Percentiles rank a stretch among this genome's conserved stretches.
Evolutionary conservation across 1,284 basidiomycete genomes (phyloP).

Genomic region (Porogramme epimiltina): DNA sequence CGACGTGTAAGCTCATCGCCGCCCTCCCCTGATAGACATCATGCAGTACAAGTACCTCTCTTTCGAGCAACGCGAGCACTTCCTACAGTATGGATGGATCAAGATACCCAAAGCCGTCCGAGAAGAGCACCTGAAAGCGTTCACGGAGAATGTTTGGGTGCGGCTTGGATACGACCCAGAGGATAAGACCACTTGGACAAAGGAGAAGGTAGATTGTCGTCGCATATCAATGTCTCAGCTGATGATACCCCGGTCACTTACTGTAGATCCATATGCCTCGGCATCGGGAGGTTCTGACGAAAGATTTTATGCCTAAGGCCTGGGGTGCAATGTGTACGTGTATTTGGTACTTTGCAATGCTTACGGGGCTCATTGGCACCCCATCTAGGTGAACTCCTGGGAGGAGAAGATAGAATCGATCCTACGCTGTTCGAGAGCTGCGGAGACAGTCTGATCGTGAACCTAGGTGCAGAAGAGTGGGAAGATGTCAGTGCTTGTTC

Average conservation of each 20-base stretch:
- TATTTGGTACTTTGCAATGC: too few species aligned
- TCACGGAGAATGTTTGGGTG: conserved; percentile 37
- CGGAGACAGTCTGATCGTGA: conserved; percentile 38
- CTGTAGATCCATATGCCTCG: conserved; percentile 37
- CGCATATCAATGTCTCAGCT: too few species aligned
- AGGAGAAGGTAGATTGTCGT: conserved; percentile 29
- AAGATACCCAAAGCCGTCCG: conserved; percentile 34
- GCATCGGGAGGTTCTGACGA: conserved; percentile 34
- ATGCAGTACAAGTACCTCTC: conserved; percentile 29
- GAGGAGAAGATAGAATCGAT: conserved; percentile 38
- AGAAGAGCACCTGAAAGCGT: conserved; percentile 30
- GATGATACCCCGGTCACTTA: not conserved
- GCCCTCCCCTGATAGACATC: conserved; percentile 18
- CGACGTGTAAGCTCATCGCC: too few species aligned
- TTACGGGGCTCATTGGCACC: too few species aligned
- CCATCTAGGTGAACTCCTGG: conserved; percentile 33
- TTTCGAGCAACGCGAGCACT: conserved; percentile 35
- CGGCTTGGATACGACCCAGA: conserved; percentile 37
- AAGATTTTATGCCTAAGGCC: conserved; percentile 35
- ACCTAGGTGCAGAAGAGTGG: conserved; percentile 35
- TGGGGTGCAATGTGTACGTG: conserved; percentile 38
- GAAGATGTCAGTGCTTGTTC: conserved; percentile 21
- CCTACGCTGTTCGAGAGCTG: conserved; percentile 33
- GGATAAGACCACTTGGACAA: conserved; percentile 35
- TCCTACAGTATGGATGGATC: conserved; percentile 38